Conservation (phyloP, 768 basidiomycete genomes). For the Kwoniella sp. region DNA sequence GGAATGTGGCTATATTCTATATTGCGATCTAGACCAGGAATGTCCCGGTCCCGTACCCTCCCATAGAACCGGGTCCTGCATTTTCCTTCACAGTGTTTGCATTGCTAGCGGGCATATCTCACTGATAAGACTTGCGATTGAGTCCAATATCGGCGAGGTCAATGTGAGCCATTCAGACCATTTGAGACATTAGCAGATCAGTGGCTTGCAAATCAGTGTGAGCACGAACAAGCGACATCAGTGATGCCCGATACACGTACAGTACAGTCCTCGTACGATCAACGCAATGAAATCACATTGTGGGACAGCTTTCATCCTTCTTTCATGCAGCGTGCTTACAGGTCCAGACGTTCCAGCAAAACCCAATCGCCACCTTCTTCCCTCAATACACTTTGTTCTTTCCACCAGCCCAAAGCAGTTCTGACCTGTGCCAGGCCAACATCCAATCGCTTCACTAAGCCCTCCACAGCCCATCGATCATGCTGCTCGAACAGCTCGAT, state of each 20-base stretch:
- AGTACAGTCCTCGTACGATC: neutral
- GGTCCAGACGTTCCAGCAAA: slow-evolving; percentile 32
- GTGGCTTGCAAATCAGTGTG: neutral
- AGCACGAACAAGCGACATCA: neutral
- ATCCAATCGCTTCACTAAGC: slow-evolving; percentile 67
- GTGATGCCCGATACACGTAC: neutral
- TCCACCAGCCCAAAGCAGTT: slow-evolving; percentile 80
- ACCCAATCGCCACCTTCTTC: slow-evolving; percentile 56
- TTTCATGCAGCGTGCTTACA: neutral
- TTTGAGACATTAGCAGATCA: neutral
- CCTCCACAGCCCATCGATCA: slow-evolving; percentile 65
- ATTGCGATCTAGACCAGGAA: neutral
- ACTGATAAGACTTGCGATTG: slow-evolving; percentile 10
- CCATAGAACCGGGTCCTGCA: neutral
- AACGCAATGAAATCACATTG: no score
- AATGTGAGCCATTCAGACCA: neutral
- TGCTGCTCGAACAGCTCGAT: slow-evolving; percentile 39
- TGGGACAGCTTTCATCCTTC: no score
- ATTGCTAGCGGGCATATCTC: slow-evolving; percentile 7
- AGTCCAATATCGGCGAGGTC: neutral
- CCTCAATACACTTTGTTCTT: slow-evolving; percentile 76
- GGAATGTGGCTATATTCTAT: no score
- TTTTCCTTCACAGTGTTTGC: no score
- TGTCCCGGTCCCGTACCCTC: neutral
- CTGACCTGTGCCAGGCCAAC: slow-evolving; percentile 68